Conservation (phyloP, 2,329 filamentous ascomycete species). For the Mariannaea sp. region DNA sequence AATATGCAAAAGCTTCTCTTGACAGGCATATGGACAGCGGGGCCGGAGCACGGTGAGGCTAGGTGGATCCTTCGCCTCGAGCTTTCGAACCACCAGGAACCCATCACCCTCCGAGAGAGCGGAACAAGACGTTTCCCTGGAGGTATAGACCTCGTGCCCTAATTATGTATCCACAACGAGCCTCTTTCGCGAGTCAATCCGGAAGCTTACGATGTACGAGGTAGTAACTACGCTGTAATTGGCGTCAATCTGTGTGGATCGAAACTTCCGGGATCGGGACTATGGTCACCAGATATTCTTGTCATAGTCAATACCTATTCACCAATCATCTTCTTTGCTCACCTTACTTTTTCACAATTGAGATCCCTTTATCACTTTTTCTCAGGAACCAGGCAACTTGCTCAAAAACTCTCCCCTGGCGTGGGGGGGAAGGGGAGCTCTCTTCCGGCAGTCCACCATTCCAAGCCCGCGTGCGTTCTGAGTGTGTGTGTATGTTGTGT, state of each 20-base stretch:
- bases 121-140: conserved; percentile 30
- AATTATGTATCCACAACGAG: conserved; percentile 36
- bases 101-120: conserved; percentile 33
- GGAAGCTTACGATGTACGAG: neutral
- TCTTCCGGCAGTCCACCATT: conserved; percentile 2
- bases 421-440: neutral
- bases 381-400: neutral
- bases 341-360: neutral
- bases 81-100: conserved; percentile 30
- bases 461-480: too few relatives aligned
- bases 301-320: neutral
- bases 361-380: neutral
- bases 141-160: conserved; percentile 38
- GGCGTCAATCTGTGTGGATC: conserved; percentile 2
- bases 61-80: conserved; percentile 35
- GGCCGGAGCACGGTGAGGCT: conserved; percentile 36
- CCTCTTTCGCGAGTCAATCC: conserved; percentile 16
- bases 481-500: conserved; percentile 4
- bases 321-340: neutral
- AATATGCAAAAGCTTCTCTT: conserved; percentile 28
- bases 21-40: conserved; percentile 32
- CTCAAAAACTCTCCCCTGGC: neutral
- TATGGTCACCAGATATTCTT: conserved; percentile 6
- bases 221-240: too few relatives aligned
- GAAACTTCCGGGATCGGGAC: neutral